These are phyloP conservation scores for Physcia stellaris DNA, from an alignment of 495 filamentous ascomycete genomes.

Conservation along the genomic window DNA sequence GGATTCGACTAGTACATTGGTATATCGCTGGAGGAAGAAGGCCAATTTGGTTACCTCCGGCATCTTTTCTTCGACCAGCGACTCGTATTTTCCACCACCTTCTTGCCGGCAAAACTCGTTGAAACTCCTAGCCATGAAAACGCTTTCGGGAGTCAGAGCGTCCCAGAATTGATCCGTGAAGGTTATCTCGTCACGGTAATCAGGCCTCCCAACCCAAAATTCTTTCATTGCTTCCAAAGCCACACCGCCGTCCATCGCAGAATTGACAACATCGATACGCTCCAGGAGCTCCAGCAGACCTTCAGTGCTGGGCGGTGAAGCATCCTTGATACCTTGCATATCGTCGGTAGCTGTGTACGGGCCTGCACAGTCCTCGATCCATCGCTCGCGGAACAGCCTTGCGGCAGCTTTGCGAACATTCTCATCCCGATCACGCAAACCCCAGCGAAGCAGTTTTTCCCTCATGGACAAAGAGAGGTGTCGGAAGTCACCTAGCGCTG, in stretches of 20 bases:
- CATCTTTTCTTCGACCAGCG: constrained; percentile 76
- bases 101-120: constrained; percentile 78
- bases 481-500: constrained; percentile 86
- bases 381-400: constrained; percentile 80
- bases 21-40: constrained; percentile 65
- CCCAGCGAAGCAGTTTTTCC: constrained; percentile 93
- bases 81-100: constrained; percentile 55
- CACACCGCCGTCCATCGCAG: constrained; percentile 78
- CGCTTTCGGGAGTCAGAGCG: constrained; percentile 65
- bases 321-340: constrained; percentile 29
- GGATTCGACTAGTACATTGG: constrained; percentile 58
- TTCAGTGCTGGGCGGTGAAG: constrained; percentile 51
- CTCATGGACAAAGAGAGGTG: constrained; percentile 90
- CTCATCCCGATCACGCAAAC: constrained; percentile 86
- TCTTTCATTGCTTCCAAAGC: constrained; percentile 83
- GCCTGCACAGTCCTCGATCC: constrained; percentile 88
- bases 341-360: constrained; percentile 34
- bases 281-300: constrained; percentile 82
- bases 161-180: constrained; percentile 89
- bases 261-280: constrained; percentile 83
- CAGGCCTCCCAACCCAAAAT: constrained; percentile 89
- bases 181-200: constrained; percentile 67
- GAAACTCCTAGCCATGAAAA: constrained; percentile 79
- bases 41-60: constrained; percentile 86
- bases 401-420: constrained; percentile 84